Evolutionary conservation across 805 yeast species (phyloP).

Genomic region (Sungouiella blattae): DNA sequence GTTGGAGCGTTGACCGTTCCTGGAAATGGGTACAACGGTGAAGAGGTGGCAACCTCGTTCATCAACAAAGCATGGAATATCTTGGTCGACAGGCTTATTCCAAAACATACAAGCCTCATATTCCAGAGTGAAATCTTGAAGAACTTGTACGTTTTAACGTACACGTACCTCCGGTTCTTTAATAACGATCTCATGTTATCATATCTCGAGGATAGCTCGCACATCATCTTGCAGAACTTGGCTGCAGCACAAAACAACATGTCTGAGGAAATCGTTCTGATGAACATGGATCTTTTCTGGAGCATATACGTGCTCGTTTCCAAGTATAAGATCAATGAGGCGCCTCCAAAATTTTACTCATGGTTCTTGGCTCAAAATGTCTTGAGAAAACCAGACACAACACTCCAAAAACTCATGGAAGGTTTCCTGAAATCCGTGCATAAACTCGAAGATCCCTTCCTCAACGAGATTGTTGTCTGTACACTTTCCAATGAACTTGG

Average conservation of each 20-base stretch:
- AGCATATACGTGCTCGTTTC: slow-evolving; percentile 46
- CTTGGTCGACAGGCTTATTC: slow-evolving; percentile 31
- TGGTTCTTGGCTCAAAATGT: slow-evolving; percentile 23
- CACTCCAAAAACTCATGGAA: too few relatives aligned
- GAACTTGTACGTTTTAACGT: slow-evolving; percentile 43
- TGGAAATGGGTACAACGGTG: slow-evolving; percentile 19
- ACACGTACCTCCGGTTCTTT: slow-evolving; percentile 40
- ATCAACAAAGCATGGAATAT: slow-evolving; percentile 46
- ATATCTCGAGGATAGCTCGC: slow-evolving; percentile 46
- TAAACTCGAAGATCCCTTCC: slow-evolving; percentile 18
- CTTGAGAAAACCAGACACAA: too few relatives aligned
- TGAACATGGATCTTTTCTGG: slow-evolving; percentile 42
- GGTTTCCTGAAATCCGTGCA: too few relatives aligned
- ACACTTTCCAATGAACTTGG: slow-evolving; percentile 37
- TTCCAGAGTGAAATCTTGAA: slow-evolving; percentile 39
- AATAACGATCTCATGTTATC: slow-evolving; percentile 47
- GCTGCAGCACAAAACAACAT: slow-evolving; percentile 14
- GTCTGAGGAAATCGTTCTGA: slow-evolving; percentile 28
- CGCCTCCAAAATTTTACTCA: slow-evolving; percentile 18
- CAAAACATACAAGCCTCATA: slow-evolving; percentile 27
- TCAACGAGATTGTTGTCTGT: slow-evolving; percentile 24
- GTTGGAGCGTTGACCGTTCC: slow-evolving; percentile 34
- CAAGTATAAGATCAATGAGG: slow-evolving; percentile 27
- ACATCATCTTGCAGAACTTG: slow-evolving; percentile 38
- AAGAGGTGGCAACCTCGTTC: slow-evolving; percentile 29